Base-by-base conservation (phyloP, 805 yeast genomes). In the Yarrowia yakushimensis region DNA sequence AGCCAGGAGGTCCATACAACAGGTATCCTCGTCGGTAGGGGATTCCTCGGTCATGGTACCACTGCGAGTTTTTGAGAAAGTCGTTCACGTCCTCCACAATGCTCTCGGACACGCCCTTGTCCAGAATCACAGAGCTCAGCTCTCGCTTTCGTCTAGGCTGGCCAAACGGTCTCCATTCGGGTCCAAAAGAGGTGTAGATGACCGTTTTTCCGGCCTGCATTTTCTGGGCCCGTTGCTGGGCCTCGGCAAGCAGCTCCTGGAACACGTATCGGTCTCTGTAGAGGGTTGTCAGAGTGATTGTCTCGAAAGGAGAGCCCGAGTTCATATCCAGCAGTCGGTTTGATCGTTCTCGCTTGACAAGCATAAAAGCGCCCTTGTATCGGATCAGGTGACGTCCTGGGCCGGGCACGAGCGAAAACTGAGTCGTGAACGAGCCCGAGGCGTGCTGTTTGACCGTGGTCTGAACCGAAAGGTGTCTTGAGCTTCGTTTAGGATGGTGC, bases 121-220 rank as follows among this genome's bases (percentile, higher is more conserved):
- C 98, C 60, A 94, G 77, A 25, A 94, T 85, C 15, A 94, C 99
- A 8, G 96, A 88, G 4, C 88, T 93, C 37, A 93, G 75, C 27
- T 87, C 75, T 68, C 99, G 80, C 75, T 93, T 93, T 69, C 85
- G 86, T 66, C 97, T 81, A 1, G 99, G 98, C 71, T 86, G 92
- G 2, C 99, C 99, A 77, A 94, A 94, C 4, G 96, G 96, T 70
- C 98, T 80, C 99, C 99, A 94, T 71, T 94, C 99, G 28, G 97
- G 97, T 0, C 98, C 99, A 90, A 94, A 93, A 11, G 97, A 88
- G 4, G 97, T 90, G 73, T 83, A 94, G 5, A 94, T 76, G 8
- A 94, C 98, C 0, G 98, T 94, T 71, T 91, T 93, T 8, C 99
- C 98, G 71, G 90, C 96, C 64, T 88, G 86, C 30, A 86, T 81